Percentiles rank a stretch among this genome's conserved stretches.
Conservation (phyloP, 495 filamentous ascomycete species). For the Eremomyces bilateralis region DNA sequence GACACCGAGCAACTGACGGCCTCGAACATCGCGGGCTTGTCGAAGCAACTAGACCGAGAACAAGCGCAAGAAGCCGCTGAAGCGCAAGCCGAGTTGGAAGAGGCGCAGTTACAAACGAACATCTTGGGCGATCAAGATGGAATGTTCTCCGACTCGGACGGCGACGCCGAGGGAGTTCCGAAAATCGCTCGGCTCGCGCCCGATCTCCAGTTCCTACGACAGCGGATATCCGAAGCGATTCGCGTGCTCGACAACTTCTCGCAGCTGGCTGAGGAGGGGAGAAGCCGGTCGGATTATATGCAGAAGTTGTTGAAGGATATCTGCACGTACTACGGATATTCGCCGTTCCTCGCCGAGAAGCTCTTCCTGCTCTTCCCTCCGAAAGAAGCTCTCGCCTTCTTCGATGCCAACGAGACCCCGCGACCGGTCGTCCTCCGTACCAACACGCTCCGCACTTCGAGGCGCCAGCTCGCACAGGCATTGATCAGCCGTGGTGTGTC, state of each 20-base stretch:
- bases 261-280: slow-evolving; percentile 50
- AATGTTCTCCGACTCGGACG: slow-evolving; percentile 38
- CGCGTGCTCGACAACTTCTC: slow-evolving; percentile 77
- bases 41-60: slow-evolving; percentile 54
- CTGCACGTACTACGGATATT: slow-evolving; percentile 85
- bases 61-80: slow-evolving; percentile 49
- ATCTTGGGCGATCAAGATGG: slow-evolving; percentile 62
- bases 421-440: slow-evolving; percentile 78
- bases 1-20: slow-evolving; percentile 82
- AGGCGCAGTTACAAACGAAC: slow-evolving; percentile 84
- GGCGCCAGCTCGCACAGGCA: slow-evolving; percentile 75
- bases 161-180: slow-evolving; percentile 24
- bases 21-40: slow-evolving; percentile 86
- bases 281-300: slow-evolving; percentile 72
- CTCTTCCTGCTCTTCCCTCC: slow-evolving; percentile 79
- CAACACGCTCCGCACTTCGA: slow-evolving; percentile 83
- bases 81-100: slow-evolving; percentile 60
- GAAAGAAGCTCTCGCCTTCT: slow-evolving; percentile 90
- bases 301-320: slow-evolving; percentile 74
- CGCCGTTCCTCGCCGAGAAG: slow-evolving; percentile 63
- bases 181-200: slow-evolving; percentile 42
- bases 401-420: slow-evolving; percentile 89
- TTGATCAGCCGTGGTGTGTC: slow-evolving; percentile 95
- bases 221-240: slow-evolving; percentile 79
- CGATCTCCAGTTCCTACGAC: slow-evolving; percentile 73